Evolutionary conservation across 495 filamentous ascomycete species (phyloP).

Genomic region (Chlorociboria aeruginascens): DNA sequence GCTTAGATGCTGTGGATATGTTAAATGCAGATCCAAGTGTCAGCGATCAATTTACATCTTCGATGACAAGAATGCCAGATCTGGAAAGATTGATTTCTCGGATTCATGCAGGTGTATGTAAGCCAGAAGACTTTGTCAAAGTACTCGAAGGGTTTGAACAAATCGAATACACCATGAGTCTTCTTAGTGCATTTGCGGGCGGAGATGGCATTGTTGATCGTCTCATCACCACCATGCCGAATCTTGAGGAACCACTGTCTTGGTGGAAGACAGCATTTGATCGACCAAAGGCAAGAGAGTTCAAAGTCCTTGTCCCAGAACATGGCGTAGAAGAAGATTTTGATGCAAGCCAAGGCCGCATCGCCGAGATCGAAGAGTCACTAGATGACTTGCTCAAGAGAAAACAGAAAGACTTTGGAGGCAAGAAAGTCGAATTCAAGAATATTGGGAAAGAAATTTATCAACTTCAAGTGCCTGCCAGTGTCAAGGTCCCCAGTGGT

Average conservation of each 20-base stretch:
- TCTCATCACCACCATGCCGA: slow-evolving; percentile 73
- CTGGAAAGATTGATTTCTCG: slow-evolving; percentile 90
- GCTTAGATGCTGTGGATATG: slow-evolving; percentile 92
- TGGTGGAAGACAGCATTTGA: slow-evolving; percentile 94
- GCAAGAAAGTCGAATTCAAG: slow-evolving; percentile 62
- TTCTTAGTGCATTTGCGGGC: slow-evolving; percentile 55
- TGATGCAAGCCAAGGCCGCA: slow-evolving; percentile 68
- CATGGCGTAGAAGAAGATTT: slow-evolving; percentile 89
- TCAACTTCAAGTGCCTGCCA: slow-evolving; percentile 82
- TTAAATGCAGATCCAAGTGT: slow-evolving; percentile 70
- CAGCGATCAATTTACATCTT: slow-evolving; percentile 72
- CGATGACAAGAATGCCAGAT: slow-evolving; percentile 84
- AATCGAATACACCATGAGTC: slow-evolving; percentile 79
- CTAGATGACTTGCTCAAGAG: slow-evolving; percentile 61
- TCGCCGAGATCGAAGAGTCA: slow-evolving; percentile 58
- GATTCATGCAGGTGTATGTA: slow-evolving; percentile 83
- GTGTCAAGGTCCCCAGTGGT: slow-evolving; percentile 71
- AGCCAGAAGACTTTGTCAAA: slow-evolving; percentile 80
- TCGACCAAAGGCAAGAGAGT: slow-evolving; percentile 62
- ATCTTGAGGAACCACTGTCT: slow-evolving; percentile 56
- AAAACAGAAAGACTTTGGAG: slow-evolving; percentile 52
- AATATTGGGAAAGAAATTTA: slow-evolving; percentile 97
- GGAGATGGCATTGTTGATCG: slow-evolving; percentile 77
- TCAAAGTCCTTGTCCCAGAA: slow-evolving; percentile 65
- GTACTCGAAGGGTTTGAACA: slow-evolving; percentile 96